Evolutionary conservation across 2,329 filamentous ascomycete genomes (phyloP).

Genomic region (Neonectria hederae): DNA sequence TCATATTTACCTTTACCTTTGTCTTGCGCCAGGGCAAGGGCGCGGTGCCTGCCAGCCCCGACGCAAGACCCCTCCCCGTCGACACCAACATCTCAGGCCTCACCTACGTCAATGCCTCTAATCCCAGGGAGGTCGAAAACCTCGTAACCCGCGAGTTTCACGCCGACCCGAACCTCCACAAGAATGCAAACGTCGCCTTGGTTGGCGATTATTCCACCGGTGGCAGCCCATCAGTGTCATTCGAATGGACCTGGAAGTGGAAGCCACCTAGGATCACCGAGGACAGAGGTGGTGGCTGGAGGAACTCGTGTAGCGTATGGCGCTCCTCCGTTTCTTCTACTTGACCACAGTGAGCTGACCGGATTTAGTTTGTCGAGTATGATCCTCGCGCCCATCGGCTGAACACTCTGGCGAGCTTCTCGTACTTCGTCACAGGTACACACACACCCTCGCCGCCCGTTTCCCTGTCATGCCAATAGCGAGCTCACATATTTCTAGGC

Average conservation of each 20-base stretch:
- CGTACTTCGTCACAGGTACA: constrained; percentile 90
- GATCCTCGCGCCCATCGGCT: constrained; percentile 91
- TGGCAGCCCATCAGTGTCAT: constrained; percentile 84
- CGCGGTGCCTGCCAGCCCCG: constrained; percentile 53
- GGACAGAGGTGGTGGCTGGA: constrained; percentile 91
- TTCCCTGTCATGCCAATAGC: not conserved
- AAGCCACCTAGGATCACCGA: constrained; percentile 84
- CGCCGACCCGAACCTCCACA: constrained; percentile 95
- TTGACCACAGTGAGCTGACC: constrained; percentile 37
- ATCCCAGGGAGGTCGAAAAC: constrained; percentile 87
- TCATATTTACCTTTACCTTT: constrained; percentile 93
- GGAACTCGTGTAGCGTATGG: constrained; percentile 88
- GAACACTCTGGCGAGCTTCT: constrained; percentile 89
- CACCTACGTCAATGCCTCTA: constrained; percentile 92
- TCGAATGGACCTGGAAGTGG: constrained; percentile 98
- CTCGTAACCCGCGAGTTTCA: constrained; percentile 95
- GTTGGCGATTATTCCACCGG: constrained; percentile 91
- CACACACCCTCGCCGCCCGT: constrained; percentile 33
- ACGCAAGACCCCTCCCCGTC: constrained; percentile 55
- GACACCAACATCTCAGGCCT: constrained; percentile 88
- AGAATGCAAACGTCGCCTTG: constrained; percentile 93
- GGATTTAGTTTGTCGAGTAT: constrained; percentile 87
- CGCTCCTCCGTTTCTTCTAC: constrained; percentile 2
- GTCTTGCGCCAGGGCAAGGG: constrained; percentile 69
- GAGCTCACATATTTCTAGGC: constrained; percentile 50